Conservation (phyloP, 305 asterid genomes). For the Fraxinus velutina region DNA sequence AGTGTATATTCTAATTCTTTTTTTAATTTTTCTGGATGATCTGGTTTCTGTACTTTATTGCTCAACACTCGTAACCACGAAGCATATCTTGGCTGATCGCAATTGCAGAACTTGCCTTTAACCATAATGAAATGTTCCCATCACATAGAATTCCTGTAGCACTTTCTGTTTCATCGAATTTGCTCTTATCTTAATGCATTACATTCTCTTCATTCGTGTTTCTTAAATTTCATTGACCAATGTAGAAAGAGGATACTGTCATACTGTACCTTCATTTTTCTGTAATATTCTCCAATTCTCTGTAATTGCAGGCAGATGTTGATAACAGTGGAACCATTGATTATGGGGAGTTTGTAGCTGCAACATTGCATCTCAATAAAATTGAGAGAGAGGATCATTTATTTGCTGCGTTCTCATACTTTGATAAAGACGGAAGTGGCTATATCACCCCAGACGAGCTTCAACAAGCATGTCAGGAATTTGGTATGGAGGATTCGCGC, state of each 20-base stretch:
- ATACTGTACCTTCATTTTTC: background rate
- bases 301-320: constrained; percentile 59
- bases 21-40: background rate
- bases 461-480: constrained; percentile 83
- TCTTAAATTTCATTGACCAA: background rate
- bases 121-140: background rate
- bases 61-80: background rate
- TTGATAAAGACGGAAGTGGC: constrained; percentile 89
- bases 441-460: constrained; percentile 86
- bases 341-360: constrained; percentile 74
- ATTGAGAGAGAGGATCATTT: constrained; percentile 71
- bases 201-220: background rate
- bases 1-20: background rate
- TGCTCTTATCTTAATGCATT: background rate
- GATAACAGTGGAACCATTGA: constrained; percentile 80
- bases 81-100: background rate
- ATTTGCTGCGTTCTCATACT: constrained; percentile 75
- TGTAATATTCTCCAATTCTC: constrained; percentile 4
- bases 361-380: constrained; percentile 71
- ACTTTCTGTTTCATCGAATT: background rate
- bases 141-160: background rate
- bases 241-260: background rate
- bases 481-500: constrained; percentile 72
- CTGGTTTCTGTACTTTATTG: background rate
- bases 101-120: background rate